A percentile compares a stretch with the other conserved stretches of the same genome.
phyloP scores from a whole-genome alignment of 768 basidiomycete genomes.

The Sarcomyxa edulis region DNA sequence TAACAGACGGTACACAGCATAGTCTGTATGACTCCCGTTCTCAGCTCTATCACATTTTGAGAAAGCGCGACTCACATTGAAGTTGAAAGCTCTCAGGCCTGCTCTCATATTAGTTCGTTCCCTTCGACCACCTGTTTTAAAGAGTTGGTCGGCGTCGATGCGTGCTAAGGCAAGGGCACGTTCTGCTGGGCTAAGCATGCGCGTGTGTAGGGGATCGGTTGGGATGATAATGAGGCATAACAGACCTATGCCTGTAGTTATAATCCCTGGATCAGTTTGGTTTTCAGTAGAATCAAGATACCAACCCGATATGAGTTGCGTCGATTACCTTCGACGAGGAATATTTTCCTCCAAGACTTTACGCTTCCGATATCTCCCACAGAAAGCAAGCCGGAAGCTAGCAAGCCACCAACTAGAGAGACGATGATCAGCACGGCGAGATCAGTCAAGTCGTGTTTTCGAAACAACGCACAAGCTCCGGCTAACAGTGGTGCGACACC shows the following conservation, averaged over 20 bases:
- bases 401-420: constrained; percentile 36
- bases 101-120: constrained; percentile 24
- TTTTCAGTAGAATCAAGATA: neutral
- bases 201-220: constrained; percentile 27
- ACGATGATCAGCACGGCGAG: no score
- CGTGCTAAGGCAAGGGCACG: constrained; percentile 27
- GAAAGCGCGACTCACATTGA: constrained; percentile 11
- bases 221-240: constrained; percentile 29
- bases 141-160: constrained; percentile 28
- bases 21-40: constrained; percentile 24
- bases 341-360: constrained; percentile 34
- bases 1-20: constrained; percentile 23
- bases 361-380: constrained; percentile 23
- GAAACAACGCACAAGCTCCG: constrained; percentile 27
- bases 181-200: constrained; percentile 26
- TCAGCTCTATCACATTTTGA: constrained; percentile 4
- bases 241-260: constrained; percentile 30
- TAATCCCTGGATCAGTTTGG: constrained; percentile 22
- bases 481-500: constrained; percentile 26
- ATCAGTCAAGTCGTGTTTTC: neutral
- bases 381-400: constrained; percentile 29
- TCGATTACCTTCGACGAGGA: constrained; percentile 33
- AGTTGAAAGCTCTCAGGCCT: constrained; percentile 24
- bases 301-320: neutral
- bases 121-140: constrained; percentile 20